Evolutionary conservation across 768 basidiomycete species (phyloP).

Genomic region (Phanerochaete carnosa): DNA sequence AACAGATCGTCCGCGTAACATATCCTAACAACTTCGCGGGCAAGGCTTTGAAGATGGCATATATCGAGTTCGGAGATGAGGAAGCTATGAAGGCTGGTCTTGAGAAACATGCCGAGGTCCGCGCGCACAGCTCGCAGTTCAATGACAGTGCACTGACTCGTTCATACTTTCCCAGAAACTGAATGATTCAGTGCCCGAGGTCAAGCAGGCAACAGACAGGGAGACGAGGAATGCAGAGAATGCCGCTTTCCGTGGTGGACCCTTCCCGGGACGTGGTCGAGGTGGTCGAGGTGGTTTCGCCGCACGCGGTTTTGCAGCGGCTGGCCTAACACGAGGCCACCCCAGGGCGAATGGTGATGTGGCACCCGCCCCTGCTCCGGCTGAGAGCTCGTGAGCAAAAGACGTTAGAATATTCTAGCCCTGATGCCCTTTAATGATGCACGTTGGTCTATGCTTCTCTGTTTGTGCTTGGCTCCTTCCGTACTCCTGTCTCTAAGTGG

Average conservation of each 20-base stretch:
- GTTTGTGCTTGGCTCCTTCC: neutral
- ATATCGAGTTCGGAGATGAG: conserved; percentile 89
- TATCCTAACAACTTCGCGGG: conserved; percentile 49
- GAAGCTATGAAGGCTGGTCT: conserved; percentile 80
- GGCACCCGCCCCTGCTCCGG: conserved; percentile 4
- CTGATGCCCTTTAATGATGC: conserved; percentile 2
- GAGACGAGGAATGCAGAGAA: conserved; percentile 29
- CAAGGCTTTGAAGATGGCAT: conserved; percentile 61
- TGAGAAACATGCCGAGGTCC: conserved; percentile 69
- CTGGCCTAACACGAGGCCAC: conserved; percentile 49
- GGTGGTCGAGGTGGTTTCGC: conserved; percentile 55
- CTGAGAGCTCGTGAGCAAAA: conserved; percentile 2
- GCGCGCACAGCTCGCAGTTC: conserved; percentile 15
- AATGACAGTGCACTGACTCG: conserved; percentile 7
- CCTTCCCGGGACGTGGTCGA: conserved; percentile 47
- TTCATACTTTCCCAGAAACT: conserved; percentile 49
- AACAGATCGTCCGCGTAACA: conserved; percentile 65
- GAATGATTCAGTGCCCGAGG: conserved; percentile 60
- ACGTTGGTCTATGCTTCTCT: neutral
- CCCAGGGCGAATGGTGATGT: conserved; percentile 28
- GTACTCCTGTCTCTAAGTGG: neutral
- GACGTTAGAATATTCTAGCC: neutral
- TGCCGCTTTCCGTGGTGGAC: conserved; percentile 18
- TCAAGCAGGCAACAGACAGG: conserved; percentile 68
- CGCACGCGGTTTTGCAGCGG: conserved; percentile 64